These are phyloP conservation scores for Sporothrix luriei DNA, from an alignment of 2,329 filamentous ascomycete species.

Conservation along the genomic window DNA sequence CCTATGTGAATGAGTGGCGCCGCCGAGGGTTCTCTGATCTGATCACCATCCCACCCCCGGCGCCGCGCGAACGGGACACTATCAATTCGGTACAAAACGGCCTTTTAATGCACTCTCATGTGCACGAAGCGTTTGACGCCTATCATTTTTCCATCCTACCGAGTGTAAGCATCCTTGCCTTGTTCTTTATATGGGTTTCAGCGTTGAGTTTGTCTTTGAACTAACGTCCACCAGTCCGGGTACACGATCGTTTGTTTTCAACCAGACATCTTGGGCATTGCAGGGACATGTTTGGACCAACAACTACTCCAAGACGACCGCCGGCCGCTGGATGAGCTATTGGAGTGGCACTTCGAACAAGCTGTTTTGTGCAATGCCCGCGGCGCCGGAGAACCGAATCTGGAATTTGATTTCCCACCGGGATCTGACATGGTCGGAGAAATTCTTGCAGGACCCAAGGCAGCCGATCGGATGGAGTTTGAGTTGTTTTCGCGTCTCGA, in stretches of 20 bases:
- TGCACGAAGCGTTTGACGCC: conserved; percentile 14
- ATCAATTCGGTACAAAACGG: conserved; percentile 26
- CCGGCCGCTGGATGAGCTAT: conserved; percentile 4
- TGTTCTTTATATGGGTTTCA: no score
- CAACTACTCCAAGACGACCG: conserved; percentile 13
- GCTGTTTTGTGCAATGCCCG: conserved; percentile 20
- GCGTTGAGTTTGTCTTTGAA: background rate
- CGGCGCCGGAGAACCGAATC: background rate
- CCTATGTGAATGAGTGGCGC: background rate
- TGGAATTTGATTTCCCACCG: conserved; percentile 27
- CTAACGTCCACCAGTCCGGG: conserved; percentile 6
- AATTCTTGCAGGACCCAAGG: conserved; percentile 15
- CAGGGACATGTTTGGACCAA: conserved; percentile 11
- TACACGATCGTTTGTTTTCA: conserved; percentile 19
- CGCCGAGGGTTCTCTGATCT: conserved; percentile 15
- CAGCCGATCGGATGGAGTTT: conserved; percentile 25
- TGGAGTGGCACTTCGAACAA: conserved; percentile 22
- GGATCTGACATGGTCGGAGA: conserved; percentile 26
- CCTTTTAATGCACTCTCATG: background rate
- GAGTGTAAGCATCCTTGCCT: background rate
- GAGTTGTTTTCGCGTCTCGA: conserved; percentile 11
- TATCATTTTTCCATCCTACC: conserved; percentile 18
- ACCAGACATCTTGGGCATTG: conserved; percentile 13
- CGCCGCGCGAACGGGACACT: background rate
- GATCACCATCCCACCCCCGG: conserved; percentile 12